Evolutionary conservation across 805 yeast species (phyloP).

Genomic region (Zygosaccharomyces siamensis): DNA sequence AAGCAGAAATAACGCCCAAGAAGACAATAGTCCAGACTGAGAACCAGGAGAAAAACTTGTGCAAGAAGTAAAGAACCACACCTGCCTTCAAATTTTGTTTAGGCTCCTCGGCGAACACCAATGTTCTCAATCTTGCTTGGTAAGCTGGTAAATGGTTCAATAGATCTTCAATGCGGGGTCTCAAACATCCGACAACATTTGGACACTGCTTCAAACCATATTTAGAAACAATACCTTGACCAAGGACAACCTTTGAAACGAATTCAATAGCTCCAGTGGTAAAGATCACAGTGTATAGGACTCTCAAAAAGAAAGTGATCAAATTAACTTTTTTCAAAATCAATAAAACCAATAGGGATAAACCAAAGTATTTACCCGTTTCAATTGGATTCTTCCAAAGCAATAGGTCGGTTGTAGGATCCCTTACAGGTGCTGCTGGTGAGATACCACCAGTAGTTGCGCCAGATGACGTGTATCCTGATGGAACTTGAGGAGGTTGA

Average conservation of each 20-base stretch:
- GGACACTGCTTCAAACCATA: constrained; percentile 52
- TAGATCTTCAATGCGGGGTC: constrained; percentile 30
- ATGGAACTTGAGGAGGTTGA: constrained; percentile 1
- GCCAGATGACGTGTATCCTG: not conserved
- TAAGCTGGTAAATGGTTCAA: constrained; percentile 41
- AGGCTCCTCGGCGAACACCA: constrained; percentile 64
- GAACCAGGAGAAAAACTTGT: constrained; percentile 69
- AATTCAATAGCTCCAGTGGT: constrained; percentile 73
- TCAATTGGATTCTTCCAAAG: constrained; percentile 46
- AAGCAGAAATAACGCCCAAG: constrained; percentile 53
- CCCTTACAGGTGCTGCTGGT: constrained; percentile 1
- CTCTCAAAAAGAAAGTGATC: constrained; percentile 54
- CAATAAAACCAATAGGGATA: constrained; percentile 50
- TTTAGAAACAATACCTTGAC: constrained; percentile 72
- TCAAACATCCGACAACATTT: constrained; percentile 30
- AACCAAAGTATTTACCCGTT: constrained; percentile 73
- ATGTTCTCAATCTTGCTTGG: constrained; percentile 51
- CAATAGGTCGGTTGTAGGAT: constrained; percentile 20
- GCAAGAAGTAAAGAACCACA: constrained; percentile 55
- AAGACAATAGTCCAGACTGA: constrained; percentile 65
- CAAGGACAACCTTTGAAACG: constrained; percentile 64
- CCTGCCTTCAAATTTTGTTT: constrained; percentile 72
- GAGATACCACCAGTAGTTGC: not conserved
- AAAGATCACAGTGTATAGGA: constrained; percentile 54
- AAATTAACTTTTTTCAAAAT: constrained; percentile 60